Evolutionary conservation across 2,329 filamentous ascomycete species (phyloP).

Genomic region (Ophiosphaerella herpotricha): DNA sequence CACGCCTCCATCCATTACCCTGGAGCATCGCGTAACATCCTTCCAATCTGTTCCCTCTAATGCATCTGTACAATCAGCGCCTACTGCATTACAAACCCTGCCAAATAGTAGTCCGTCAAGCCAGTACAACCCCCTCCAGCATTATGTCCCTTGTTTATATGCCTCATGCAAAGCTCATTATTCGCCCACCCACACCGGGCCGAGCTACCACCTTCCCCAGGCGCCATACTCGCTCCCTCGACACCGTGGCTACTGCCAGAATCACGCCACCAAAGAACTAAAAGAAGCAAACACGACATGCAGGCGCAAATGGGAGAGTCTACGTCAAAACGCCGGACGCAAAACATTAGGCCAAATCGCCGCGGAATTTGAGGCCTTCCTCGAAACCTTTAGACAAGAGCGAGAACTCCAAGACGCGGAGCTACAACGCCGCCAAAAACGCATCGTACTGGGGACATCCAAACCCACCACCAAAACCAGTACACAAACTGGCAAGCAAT

Average conservation of each 20-base stretch:
- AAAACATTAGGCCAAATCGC: slow-evolving; percentile 36
- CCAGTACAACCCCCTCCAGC: slow-evolving; percentile 36
- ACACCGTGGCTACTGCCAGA: slow-evolving; percentile 33
- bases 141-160: slow-evolving; percentile 38
- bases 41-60: slow-evolving; percentile 24
- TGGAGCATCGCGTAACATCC: slow-evolving; percentile 22
- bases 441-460: slow-evolving; percentile 15
- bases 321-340: slow-evolving; percentile 40
- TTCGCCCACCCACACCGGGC: slow-evolving; percentile 25
- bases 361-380: slow-evolving; percentile 32
- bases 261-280: slow-evolving; percentile 34
- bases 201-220: slow-evolving; percentile 34
- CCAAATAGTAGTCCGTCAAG: slow-evolving; percentile 8
- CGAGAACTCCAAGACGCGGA: slow-evolving; percentile 12
- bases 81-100: slow-evolving; percentile 13
- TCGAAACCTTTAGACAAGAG: slow-evolving; percentile 20
- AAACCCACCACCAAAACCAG: not conserved
- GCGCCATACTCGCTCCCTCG: slow-evolving; percentile 32
- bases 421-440: slow-evolving; percentile 15
- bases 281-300: slow-evolving; percentile 27
- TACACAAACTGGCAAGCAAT: not conserved
- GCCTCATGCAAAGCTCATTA: slow-evolving; percentile 32
- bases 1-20: slow-evolving; percentile 12
- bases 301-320: slow-evolving; percentile 32
- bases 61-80: slow-evolving; percentile 21